Evolutionary conservation across 805 yeast species (phyloP), one percentile per base, ranked within the genome.

Genomic region (Barnettozyma sucrosica): DNA sequence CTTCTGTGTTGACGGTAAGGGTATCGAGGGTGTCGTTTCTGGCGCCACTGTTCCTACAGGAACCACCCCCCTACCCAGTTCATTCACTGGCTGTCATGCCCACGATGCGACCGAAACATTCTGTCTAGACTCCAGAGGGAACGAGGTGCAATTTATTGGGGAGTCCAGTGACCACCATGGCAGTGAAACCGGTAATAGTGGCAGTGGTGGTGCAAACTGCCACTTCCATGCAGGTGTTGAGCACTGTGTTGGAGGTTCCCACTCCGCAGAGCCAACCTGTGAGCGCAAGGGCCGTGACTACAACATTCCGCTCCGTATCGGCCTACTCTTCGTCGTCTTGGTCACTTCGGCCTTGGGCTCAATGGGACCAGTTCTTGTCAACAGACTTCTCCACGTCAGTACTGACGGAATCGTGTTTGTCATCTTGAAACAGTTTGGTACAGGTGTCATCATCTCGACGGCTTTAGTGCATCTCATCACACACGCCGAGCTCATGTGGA

Each of bases 221-320:
- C 58, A 55, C 42, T 55, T 53, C 52, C 58, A 55, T 43, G 58
- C 58, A 25, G 58, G 58, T 42, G 55, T 55, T 20, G 57, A 55
- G 28, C 58, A 55, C 32, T 55, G 58, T 53, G 47, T 46, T 21
- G 55, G 55, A 34, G 55, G 52, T 24, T 44, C 47, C 16, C 40
- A 36, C 18, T 44, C 43, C 5, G 28, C 26, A n/a, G 55, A 48
- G 23, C 21, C 45, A 10, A 41, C 53, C 8, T 55, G 58, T 49
- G 54, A 48, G 34, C 43, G 37, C 30, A 43, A 20, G 10, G 52
- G 51, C 21, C 45, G 53, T 33, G 51, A 52, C 26, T 54, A 54
- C 34, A 43, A 54, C 36, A 52, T 52, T 11, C 50, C 50, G 14
- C 43, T 54, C 38, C 46, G 57, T 34, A 51, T 54, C n/a, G 57